Evolutionary conservation across 108 stramenopile genomes (phyloP), one percentile per base, ranked within the genome.

Genomic region (Cyclostephanos tholiformis): DNA sequence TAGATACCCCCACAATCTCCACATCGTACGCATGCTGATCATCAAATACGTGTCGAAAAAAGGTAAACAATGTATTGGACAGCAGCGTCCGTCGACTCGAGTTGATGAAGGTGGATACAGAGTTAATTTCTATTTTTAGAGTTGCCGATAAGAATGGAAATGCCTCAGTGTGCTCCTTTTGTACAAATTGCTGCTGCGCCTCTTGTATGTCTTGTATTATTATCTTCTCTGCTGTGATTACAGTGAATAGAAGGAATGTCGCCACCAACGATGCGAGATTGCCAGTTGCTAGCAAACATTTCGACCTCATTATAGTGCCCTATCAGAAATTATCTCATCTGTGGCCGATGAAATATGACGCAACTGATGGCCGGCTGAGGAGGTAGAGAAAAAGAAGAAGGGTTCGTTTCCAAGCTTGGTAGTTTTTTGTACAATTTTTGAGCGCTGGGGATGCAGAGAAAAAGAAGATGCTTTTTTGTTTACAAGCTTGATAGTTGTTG

Each of bases 101-200:
- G 32, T 69, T 59, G 67, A 80, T 50, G 32, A 50, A 32, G 41
- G 67, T 56, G 30, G 67, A 46, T 36, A 80, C 57, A n/a, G 72
- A 68, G 20, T 57, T 41, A 13, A 80, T 35, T 25, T 60, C 48
- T 1, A 60, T 50, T 29, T 36, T 43, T 11, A 80, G 50, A 17
- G 79, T 79, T 25, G 78, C 64, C n/a, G 78, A 79, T 39, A 79
- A 16, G 55, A 79, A 77, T 0, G 77, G 77, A 5, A 66, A 76
- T 16, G 19, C 36, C 30, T 11, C 25, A 10, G 17, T 4, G 16
- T 35, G 60, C 30, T 72, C 17, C 22, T 63, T 63, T 36, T 29
- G 57, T 25, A n/a, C 11, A 22, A 30, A 59, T 59, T 70, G 69
- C 17, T 70, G 25, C 29, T 70, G 58, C 32, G 27, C 51, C 58